Evolutionary conservation across 805 yeast species (phyloP), one percentile per base, ranked within the genome.

Genomic region (Suhomyces pyralidae): DNA sequence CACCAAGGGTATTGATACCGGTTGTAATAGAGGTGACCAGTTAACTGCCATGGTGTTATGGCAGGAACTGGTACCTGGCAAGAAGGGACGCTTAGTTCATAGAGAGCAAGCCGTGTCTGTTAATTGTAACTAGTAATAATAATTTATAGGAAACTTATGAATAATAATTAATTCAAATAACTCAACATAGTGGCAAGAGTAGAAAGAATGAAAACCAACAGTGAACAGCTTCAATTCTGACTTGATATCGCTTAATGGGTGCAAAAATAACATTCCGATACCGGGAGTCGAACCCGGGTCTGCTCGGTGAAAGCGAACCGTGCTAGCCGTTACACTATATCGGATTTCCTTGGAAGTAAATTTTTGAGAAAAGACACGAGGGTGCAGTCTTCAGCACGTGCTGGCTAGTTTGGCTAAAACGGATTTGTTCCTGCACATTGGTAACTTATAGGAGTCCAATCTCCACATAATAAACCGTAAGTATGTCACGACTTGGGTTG

Each of bases 231-330:
- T 25, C 26, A 30, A 28, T n/a, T n/a, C n/a, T n/a, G n/a, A n/a
- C n/a, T n/a, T n/a, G n/a, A n/a, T n/a, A n/a, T n/a, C n/a, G n/a
- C n/a, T n/a, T n/a, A n/a, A 10, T n/a, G 45, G 45, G 45, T 24
- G 45, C 45, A 20, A 42, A 46, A 38, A 38, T n/a, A 38, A 0
- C 19, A 40, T 80, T 83, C 88, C 88, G 86, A 81, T 82, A 78
- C 88, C 86, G 88, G 88, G 88, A 82, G 86, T 84, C 86, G 88
- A 83, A 83, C 88, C 87, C 88, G 86, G 84, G 82, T 77, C 73
- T 83, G 84, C 87, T 81, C 87, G 86, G 87, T 83, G 87, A 83
- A 83, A 83, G 87, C 86, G 85, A 81, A 80, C 85, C 85, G 83
- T 83, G 86, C 81, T 83, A 82, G 83, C 87, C 87, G 85, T 82